Evolutionary conservation across 164 flowering plant genomes (phyloP), one percentile per base, ranked within the genome.

Genomic region (Stephania cephalantha): DNA sequence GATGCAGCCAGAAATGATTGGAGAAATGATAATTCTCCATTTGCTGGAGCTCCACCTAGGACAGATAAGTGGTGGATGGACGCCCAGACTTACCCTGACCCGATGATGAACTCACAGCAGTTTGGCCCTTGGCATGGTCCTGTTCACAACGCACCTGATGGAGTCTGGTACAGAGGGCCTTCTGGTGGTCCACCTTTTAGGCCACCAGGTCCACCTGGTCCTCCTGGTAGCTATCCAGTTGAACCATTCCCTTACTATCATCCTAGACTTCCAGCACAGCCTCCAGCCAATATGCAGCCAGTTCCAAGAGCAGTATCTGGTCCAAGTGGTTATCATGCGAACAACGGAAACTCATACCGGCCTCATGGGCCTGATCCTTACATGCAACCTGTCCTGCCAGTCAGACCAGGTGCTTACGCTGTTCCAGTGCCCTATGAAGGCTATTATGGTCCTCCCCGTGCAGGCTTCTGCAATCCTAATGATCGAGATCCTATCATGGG

Each of bases 81-180:
- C 46, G 80, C 85, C 68, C 93, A 82, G 1, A 80, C 86, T 48
- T 93, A 84, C 77, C 85, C 81, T 18, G 85, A 85, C 80, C 71
- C 86, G 30, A 85, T 78, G 81, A 82, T 88, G 71, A 85, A 85
- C 11, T 88, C 87, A 46, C 97, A 85, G 76, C 90, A 85, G 72
- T 90, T 83, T 85, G 93, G 85, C 20, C 84, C 87, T 67, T 94
- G 97, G 97, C 95, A 82, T 79, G 95, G 90, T 76, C 88, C 93
- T 48, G 77, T 87, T 30, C 84, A 84, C 73, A 86, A 82, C 75
- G 79, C 87, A 78, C 92, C 88, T 50, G 86, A 86, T 82, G 97
- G 91, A 64, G 87, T 85, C 78, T 96, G 98, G 99, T 92, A 79
- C 72, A 80, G 97, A 83, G 93, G 90, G 68, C 97, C 91, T 73